Evolutionary conservation across 202 grass and related monocot genomes (phyloP).

Genomic region (Dendrocalamus latiflorus): DNA sequence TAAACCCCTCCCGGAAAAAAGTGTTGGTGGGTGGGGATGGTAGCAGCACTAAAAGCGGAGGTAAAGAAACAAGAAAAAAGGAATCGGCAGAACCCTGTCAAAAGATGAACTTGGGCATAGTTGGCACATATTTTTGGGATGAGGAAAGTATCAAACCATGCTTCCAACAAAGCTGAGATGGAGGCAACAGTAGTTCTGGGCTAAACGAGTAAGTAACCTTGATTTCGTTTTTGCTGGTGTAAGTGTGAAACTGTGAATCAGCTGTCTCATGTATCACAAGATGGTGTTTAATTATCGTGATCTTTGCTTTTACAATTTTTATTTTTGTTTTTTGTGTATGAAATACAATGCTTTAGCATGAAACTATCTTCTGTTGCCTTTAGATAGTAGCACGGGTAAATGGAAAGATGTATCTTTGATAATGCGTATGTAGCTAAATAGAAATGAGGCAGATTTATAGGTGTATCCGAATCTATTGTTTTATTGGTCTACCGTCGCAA

Average conservation of each 20-base stretch:
- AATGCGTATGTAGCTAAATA: slow-evolving; percentile 31
- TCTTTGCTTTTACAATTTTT: slow-evolving; percentile 17
- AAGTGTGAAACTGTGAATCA: slow-evolving; percentile 34
- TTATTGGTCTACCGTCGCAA: not conserved
- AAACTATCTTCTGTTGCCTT: not conserved
- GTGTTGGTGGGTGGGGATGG: not conserved
- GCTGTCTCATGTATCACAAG: slow-evolving; percentile 38
- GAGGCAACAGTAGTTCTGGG: slow-evolving; percentile 11
- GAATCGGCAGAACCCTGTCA: not conserved
- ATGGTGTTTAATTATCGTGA: slow-evolving; percentile 41
- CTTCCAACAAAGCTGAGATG: not conserved
- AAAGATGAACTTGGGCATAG: slow-evolving; percentile 21
- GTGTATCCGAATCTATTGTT: slow-evolving; percentile 23
- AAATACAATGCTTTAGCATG: slow-evolving; percentile 37
- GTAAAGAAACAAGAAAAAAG: not conserved
- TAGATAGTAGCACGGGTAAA: slow-evolving; percentile 42
- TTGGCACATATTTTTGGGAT: slow-evolving; percentile 12
- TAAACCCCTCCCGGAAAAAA: not conserved
- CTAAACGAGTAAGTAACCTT: slow-evolving; percentile 44
- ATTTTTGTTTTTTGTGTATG: slow-evolving; percentile 35
- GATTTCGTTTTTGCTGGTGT: slow-evolving; percentile 37
- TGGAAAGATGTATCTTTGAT: slow-evolving; percentile 14
- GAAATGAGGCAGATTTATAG: slow-evolving; percentile 30
- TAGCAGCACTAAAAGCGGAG: not conserved
- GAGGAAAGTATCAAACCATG: not conserved